phyloP scores from a whole-genome alignment of 441 rosid species.

The Croton setiger region DNA sequence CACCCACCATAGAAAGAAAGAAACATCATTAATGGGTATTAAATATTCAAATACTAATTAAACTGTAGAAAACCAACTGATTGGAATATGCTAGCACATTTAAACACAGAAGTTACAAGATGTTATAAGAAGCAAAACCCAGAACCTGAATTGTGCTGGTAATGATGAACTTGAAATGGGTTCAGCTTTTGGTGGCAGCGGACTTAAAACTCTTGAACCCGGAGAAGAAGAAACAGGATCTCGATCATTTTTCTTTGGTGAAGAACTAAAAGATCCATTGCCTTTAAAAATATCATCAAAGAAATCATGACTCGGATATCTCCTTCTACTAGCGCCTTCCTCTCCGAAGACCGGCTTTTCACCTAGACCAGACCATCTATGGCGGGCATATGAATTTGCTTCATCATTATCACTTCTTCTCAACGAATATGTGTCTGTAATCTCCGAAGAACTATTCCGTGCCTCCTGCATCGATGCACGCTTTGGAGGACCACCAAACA shows the following conservation, averaged over 20 bases:
- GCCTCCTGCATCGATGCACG: conserved; percentile 49
- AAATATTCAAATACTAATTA: neutral
- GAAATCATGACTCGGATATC: conserved; percentile 51
- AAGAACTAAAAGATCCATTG: conserved; percentile 40
- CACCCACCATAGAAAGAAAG: too few species aligned
- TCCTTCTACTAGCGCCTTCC: conserved; percentile 42
- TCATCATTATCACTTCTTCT: conserved; percentile 33
- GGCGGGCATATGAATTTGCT: conserved; percentile 14
- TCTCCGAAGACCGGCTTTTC: conserved; percentile 93
- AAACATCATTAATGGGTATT: neutral
- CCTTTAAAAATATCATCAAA: conserved; percentile 73
- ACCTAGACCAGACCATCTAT: conserved; percentile 35
- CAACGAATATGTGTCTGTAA: conserved; percentile 24
- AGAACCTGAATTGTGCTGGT: conserved; percentile 76
- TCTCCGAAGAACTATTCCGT: conserved; percentile 44
- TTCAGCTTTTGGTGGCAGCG: conserved; percentile 50
- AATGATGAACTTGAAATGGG: conserved; percentile 38
- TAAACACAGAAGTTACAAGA: neutral
- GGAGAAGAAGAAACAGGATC: conserved; percentile 47
- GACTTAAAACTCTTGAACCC: conserved; percentile 60
- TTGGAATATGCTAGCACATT: neutral
- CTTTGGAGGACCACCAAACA: conserved; percentile 93
- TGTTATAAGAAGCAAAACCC: neutral
- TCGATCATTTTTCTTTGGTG: conserved; percentile 42
- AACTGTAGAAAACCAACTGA: neutral